Conservation (phyloP, 1,284 basidiomycete species). For the Tranzscheliella williamsii region DNA sequence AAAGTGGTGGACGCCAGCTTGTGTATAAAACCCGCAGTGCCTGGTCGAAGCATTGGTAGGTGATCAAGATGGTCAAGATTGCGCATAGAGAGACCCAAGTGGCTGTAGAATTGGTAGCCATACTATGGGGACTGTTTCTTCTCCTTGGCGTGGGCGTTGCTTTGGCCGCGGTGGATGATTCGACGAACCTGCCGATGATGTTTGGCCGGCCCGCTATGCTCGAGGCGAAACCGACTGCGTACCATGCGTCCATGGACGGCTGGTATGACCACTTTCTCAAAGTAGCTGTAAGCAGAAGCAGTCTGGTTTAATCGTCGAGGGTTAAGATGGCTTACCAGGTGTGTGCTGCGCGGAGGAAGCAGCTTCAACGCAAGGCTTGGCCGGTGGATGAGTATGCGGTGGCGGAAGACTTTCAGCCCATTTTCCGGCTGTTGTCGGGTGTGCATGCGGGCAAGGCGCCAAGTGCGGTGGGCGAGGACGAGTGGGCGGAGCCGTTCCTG, state of each 20-base stretch:
- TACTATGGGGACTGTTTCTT: too few species aligned
- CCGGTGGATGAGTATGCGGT: conserved; percentile 22
- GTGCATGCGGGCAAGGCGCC: conserved; percentile 8
- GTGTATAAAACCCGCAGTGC: too few species aligned
- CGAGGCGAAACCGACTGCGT: conserved; percentile 13
- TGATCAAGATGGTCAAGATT: too few species aligned
- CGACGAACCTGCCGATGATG: conserved; percentile 14
- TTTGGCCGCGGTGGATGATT: conserved; percentile 5
- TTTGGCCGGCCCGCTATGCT: conserved; percentile 14
- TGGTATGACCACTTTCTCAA: conserved; percentile 26
- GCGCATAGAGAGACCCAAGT: too few species aligned
- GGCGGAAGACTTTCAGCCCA: conserved; percentile 17
- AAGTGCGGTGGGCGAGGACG: conserved; percentile 14
- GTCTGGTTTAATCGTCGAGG: too few species aligned
- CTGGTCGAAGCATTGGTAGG: too few species aligned
- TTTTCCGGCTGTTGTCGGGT: conserved; percentile 10
- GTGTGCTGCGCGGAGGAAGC: neutral
- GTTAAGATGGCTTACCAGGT: too few species aligned
- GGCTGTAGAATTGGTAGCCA: too few species aligned
- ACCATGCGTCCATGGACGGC: conserved; percentile 19
- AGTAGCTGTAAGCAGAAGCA: conserved; percentile 15
- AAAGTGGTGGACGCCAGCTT: too few species aligned
- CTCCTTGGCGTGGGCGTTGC: neutral
- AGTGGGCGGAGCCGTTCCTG: conserved; percentile 27
- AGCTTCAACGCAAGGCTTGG: conserved; percentile 25